Percentiles rank a stretch among this genome's conserved stretches.
Evolutionary conservation across 805 yeast species (phyloP).

Genomic region (Zygosaccharomyces lentus): DNA sequence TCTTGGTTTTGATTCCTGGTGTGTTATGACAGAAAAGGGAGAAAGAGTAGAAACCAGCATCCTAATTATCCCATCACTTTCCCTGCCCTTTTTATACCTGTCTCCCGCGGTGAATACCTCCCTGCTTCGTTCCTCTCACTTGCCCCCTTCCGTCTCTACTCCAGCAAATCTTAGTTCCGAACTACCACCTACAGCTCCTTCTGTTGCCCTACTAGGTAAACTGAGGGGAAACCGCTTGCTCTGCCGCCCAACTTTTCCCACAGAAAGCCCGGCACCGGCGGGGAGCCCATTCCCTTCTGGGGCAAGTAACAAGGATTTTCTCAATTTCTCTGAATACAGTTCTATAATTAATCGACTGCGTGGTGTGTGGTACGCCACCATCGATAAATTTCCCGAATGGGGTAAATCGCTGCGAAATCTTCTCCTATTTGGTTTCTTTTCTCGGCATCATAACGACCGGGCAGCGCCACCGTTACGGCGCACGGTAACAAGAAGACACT

Average conservation of each 20-base stretch:
- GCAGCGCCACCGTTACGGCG: constrained; percentile 1
- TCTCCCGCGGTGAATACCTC: neutral
- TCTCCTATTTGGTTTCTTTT: constrained; percentile 5
- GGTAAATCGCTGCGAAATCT: neutral
- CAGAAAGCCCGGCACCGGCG: constrained; percentile 1
- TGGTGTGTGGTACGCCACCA: neutral
- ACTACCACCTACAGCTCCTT: neutral
- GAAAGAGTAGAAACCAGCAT: neutral
- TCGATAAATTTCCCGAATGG: neutral
- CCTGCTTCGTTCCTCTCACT: neutral
- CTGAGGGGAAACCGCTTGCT: neutral
- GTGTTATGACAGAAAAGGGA: neutral
- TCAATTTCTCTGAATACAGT: neutral
- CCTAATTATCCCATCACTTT: neutral
- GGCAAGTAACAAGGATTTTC: constrained; percentile 4
- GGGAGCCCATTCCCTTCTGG: neutral
- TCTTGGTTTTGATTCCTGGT: neutral
- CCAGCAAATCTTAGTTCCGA: constrained; percentile 3
- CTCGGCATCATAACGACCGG: constrained; percentile 1
- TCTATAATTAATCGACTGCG: constrained; percentile 4
- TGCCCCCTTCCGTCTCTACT: constrained; percentile 2
- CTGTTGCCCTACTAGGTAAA: constrained; percentile 5
- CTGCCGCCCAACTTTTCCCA: constrained; percentile 4
- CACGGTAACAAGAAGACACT: neutral
- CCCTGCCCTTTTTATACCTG: neutral